These are phyloP conservation scores for Wickerhamiella alocasiicola DNA, from an alignment of 805 yeast genomes.

Conservation along the genomic window DNA sequence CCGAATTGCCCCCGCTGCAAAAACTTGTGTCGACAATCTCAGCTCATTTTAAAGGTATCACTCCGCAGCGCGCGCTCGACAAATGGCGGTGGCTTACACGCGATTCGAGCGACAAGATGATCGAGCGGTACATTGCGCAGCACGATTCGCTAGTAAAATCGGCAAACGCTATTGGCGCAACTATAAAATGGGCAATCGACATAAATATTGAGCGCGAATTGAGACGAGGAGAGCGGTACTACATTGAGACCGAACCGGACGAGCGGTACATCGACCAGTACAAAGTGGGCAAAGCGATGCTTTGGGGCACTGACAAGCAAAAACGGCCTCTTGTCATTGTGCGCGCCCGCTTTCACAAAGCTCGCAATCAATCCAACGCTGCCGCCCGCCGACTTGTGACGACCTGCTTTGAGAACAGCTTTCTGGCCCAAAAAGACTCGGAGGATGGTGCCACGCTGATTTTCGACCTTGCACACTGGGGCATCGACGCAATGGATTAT, in stretches of 20 bases:
- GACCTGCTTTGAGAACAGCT: neutral
- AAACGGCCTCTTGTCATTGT: neutral
- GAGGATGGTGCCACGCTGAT: constrained; percentile 54
- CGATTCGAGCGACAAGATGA: constrained; percentile 1
- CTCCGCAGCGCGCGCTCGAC: no score
- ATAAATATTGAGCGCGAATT: constrained; percentile 7
- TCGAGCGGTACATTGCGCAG: constrained; percentile 4
- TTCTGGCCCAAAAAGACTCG: constrained; percentile 41
- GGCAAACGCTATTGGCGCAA: neutral
- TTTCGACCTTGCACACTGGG: constrained; percentile 64
- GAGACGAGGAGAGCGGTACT: constrained; percentile 9
- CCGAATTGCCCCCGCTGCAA: no score
- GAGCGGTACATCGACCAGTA: constrained; percentile 1
- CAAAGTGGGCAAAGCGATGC: neutral
- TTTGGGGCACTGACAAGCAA: constrained; percentile 3
- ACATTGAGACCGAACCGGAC: constrained; percentile 6
- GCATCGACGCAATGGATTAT: constrained; percentile 73
- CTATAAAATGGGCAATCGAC: neutral
- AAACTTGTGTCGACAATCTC: no score
- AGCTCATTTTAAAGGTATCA: no score
- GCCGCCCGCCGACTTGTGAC: neutral
- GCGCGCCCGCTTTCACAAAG: neutral
- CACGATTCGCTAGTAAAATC: neutral
- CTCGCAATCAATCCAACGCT: constrained; percentile 4
- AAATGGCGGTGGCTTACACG: constrained; percentile 9